Conservation (phyloP, 352 stramenopile genomes). For the Pythium angustatum region DNA sequence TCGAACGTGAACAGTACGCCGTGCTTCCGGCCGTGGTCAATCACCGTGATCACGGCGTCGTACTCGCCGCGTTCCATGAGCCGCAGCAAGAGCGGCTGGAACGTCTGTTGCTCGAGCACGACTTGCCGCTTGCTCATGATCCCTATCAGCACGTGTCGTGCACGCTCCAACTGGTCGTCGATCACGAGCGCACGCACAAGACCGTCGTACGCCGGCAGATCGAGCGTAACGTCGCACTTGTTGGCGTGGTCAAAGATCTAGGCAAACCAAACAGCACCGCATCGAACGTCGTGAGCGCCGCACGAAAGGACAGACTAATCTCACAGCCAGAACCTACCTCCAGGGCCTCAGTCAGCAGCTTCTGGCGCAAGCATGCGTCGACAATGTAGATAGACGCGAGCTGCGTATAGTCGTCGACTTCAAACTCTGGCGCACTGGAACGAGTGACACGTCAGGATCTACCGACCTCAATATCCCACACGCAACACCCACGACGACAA, state of each 20-base stretch:
- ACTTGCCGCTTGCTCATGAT: conserved; percentile 49
- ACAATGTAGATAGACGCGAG: conserved; percentile 68
- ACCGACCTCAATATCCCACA: conserved; percentile 9
- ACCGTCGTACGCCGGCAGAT: conserved; percentile 56
- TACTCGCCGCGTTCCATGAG: conserved; percentile 58
- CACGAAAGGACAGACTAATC: not conserved
- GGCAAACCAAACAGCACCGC: not conserved
- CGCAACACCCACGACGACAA: not conserved
- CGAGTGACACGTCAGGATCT: not conserved
- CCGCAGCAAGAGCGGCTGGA: conserved; percentile 44
- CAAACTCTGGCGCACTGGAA: conserved; percentile 33
- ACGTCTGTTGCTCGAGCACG: conserved; percentile 52
- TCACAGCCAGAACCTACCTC: conserved; percentile 23
- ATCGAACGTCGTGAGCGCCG: too few relatives aligned
- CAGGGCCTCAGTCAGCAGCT: conserved; percentile 50
- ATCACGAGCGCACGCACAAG: conserved; percentile 49
- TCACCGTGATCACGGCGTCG: conserved; percentile 43
- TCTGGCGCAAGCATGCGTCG: conserved; percentile 55
- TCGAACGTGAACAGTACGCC: conserved; percentile 56
- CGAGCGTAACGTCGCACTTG: conserved; percentile 41
- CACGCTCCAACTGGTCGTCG: conserved; percentile 42
- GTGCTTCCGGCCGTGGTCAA: conserved; percentile 50
- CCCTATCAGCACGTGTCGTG: conserved; percentile 40
- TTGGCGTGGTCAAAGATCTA: conserved; percentile 40
- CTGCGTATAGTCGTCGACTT: conserved; percentile 63